Conservation (phyloP, 495 filamentous ascomycete genomes). For the Penicillium simplicissimum region DNA sequence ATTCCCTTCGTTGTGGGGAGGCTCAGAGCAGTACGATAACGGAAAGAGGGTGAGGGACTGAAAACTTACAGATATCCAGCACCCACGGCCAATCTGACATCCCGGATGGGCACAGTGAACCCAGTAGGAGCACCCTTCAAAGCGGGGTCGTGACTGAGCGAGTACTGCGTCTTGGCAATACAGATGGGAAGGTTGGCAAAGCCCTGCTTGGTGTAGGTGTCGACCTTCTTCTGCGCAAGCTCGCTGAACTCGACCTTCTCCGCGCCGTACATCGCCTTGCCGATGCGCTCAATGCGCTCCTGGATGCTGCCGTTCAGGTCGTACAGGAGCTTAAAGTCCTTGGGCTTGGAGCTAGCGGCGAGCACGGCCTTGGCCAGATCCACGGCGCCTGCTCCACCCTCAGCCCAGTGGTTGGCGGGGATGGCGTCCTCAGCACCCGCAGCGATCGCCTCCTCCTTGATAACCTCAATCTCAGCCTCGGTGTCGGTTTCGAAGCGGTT, state of each 20-base stretch:
- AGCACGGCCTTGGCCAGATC: conserved; percentile 89
- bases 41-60: conserved; percentile 2
- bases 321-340: conserved; percentile 90
- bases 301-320: conserved; percentile 76
- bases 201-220: conserved; percentile 89
- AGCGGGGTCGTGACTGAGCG: conserved; percentile 87
- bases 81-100: conserved; percentile 91
- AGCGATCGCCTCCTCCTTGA: conserved; percentile 86
- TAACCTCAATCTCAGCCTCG: conserved; percentile 82
- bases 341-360: conserved; percentile 76
- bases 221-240: conserved; percentile 91
- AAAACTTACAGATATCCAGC: conserved; percentile 80
- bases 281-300: conserved; percentile 89
- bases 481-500: conserved; percentile 96
- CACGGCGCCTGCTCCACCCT: conserved; percentile 88
- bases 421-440: conserved; percentile 94
- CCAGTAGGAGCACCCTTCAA: conserved; percentile 96
- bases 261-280: conserved; percentile 90
- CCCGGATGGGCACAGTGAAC: conserved; percentile 92
- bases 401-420: conserved; percentile 93
- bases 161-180: conserved; percentile 98
- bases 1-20: no score
- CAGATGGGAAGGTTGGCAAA: conserved; percentile 93
- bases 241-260: conserved; percentile 90
- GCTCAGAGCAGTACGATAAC: background rate